Conservation (phyloP, 495 filamentous ascomycete genomes). For the Letharia lupina region DNA sequence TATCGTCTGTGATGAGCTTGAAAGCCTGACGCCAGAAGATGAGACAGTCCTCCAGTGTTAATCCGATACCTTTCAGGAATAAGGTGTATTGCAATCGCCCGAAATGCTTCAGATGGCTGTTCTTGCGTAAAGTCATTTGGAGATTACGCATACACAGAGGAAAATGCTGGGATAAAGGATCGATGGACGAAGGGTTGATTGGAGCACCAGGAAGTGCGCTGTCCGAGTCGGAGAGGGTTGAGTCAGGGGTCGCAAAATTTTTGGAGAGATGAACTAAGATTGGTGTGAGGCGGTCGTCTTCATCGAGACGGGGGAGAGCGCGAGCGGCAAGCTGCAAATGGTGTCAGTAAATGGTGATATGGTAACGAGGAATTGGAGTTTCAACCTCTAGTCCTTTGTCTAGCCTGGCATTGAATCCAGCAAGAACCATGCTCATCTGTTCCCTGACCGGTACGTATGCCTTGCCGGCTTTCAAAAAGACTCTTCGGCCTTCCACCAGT, state of each 20-base stretch:
- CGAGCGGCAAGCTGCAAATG: constrained; percentile 64
- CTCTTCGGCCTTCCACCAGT: constrained; percentile 68
- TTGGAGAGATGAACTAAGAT: constrained; percentile 88
- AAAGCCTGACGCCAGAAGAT: constrained; percentile 87
- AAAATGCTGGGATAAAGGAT: constrained; percentile 77
- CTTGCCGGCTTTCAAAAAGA: constrained; percentile 70
- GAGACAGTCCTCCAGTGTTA: constrained; percentile 86
- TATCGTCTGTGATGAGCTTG: constrained; percentile 77
- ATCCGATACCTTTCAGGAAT: constrained; percentile 94
- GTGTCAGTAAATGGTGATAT: constrained; percentile 22
- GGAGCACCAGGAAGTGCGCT: constrained; percentile 54
- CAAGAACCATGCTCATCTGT: constrained; percentile 78
- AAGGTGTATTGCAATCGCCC: constrained; percentile 92
- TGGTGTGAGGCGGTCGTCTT: constrained; percentile 90
- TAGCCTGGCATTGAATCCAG: constrained; percentile 69
- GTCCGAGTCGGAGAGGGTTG: constrained; percentile 57
- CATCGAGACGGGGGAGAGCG: constrained; percentile 84
- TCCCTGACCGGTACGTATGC: constrained; percentile 87
- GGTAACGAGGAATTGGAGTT: neutral
- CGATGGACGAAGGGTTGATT: constrained; percentile 71
- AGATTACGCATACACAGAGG: constrained; percentile 91
- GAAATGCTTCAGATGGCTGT: constrained; percentile 84
- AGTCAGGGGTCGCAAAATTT: constrained; percentile 86
- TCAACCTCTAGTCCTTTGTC: constrained; percentile 74
- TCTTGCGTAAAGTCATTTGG: constrained; percentile 72